Percentiles rank a stretch among this genome's conserved stretches.
Conservation (phyloP, 73 alveolate genomes). For the Halteria grandinella region DNA sequence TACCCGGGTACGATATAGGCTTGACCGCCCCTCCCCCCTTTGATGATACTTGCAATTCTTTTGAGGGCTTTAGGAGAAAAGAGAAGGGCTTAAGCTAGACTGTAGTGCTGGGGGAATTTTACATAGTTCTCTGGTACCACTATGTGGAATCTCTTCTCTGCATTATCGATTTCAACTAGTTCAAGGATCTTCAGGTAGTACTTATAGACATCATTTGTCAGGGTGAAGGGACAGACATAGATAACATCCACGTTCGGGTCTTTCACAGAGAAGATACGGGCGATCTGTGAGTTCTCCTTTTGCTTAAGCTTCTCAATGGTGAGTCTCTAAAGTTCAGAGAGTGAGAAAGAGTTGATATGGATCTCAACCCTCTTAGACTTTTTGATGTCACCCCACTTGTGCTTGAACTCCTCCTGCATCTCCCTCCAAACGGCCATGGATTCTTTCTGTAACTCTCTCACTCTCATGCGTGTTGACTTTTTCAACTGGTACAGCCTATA, state of each 20-base stretch:
- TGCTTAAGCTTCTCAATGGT: conserved; percentile 91
- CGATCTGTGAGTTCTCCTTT: conserved; percentile 88
- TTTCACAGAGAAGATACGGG: conserved; percentile 91
- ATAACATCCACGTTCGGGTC: conserved; percentile 93
- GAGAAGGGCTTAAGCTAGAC: conserved; percentile 84
- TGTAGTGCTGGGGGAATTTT: conserved; percentile 88
- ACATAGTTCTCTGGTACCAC: conserved; percentile 88
- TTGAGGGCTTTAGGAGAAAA: conserved; percentile 94
- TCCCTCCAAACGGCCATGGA: conserved; percentile 79
- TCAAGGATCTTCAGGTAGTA: conserved; percentile 92
- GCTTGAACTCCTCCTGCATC: conserved; percentile 86
- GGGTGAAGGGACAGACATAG: conserved; percentile 89
- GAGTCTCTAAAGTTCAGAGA: conserved; percentile 82
- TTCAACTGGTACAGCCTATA: conserved; percentile 65
- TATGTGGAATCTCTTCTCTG: conserved; percentile 85
- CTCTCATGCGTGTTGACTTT: conserved; percentile 66
- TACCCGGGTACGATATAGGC: conserved; percentile 96
- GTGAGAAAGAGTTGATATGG: conserved; percentile 89
- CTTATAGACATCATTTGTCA: conserved; percentile 90
- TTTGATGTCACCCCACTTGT: conserved; percentile 90
- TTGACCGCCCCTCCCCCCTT: conserved; percentile 75
- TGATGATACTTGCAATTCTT: conserved; percentile 82
- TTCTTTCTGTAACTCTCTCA: conserved; percentile 66
- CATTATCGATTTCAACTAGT: conserved; percentile 92
- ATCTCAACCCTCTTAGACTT: conserved; percentile 86